Percentiles rank a stretch among this genome's conserved stretches.
phyloP scores from a whole-genome alignment of 2,329 filamentous ascomycete species.

The Blastomyces gilchristii region DNA sequence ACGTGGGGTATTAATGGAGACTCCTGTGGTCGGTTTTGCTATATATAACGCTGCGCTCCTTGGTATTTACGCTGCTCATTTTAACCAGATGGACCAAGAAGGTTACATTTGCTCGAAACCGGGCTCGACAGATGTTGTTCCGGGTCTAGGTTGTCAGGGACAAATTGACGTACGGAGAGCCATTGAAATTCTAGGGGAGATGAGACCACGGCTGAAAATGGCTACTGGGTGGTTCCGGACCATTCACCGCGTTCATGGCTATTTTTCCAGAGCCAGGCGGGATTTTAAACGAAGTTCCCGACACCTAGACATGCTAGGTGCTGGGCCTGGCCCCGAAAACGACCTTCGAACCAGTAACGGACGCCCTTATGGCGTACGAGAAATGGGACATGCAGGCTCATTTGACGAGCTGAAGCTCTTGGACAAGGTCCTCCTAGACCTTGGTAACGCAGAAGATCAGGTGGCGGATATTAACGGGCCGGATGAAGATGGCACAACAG shows the following conservation, averaged over 20 bases:
- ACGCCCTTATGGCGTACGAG: conserved; percentile 20
- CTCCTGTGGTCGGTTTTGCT: conserved; percentile 46
- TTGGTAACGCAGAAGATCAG: conserved; percentile 32
- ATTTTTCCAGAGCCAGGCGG: conserved; percentile 32
- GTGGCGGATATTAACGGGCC: conserved; percentile 23
- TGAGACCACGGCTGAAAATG: conserved; percentile 33
- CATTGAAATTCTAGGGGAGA: conserved; percentile 32
- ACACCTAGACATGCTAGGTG: conserved; percentile 19
- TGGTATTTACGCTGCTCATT: conserved; percentile 44
- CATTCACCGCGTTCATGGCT: conserved; percentile 33
- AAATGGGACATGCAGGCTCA: conserved; percentile 25
- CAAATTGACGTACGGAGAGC: conserved; percentile 28
- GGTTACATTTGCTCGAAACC: conserved; percentile 35
- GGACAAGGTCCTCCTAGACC: conserved; percentile 33
- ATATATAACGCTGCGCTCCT: conserved; percentile 45
- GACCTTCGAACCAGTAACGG: conserved; percentile 23
- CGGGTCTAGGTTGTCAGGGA: conserved; percentile 20
- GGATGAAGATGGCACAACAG: conserved; percentile 26
- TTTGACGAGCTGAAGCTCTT: conserved; percentile 33
- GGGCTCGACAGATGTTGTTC: conserved; percentile 15
- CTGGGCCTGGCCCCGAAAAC: conserved; percentile 17
- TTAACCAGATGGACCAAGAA: conserved; percentile 46
- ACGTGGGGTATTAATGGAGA: conserved; percentile 43
- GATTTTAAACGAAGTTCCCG: conserved; percentile 30
- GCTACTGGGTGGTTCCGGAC: conserved; percentile 37